phyloP scores from a whole-genome alignment of 805 yeast species.

The Nakazawaea laoshanensis region DNA sequence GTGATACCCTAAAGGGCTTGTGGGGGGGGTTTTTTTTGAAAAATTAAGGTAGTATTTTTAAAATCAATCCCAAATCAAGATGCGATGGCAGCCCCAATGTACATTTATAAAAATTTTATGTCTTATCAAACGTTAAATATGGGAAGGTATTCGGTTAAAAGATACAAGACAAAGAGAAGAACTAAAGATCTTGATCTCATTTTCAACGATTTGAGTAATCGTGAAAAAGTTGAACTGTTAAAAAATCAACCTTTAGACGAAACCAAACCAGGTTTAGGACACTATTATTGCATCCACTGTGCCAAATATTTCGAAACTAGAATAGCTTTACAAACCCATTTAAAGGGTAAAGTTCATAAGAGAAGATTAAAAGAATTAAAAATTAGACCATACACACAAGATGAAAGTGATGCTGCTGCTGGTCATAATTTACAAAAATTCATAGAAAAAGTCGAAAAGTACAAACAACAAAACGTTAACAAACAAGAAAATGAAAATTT shows the following conservation, averaged over 20 bases:
- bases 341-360: constrained; percentile 72
- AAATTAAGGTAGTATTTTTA: no score
- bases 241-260: constrained; percentile 85
- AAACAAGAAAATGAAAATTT: constrained; percentile 29
- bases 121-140: no score
- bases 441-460: constrained; percentile 52
- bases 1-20: no score
- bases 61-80: no score
- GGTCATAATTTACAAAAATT: constrained; percentile 70
- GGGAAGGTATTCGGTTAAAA: constrained; percentile 83
- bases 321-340: constrained; percentile 62
- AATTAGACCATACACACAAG: constrained; percentile 75
- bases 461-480: constrained; percentile 40
- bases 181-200: constrained; percentile 79
- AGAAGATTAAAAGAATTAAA: constrained; percentile 73
- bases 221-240: constrained; percentile 53
- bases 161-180: constrained; percentile 87
- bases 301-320: constrained; percentile 85
- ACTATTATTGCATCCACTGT: constrained; percentile 89
- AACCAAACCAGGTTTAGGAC: constrained; percentile 89
- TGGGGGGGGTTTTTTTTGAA: no score
- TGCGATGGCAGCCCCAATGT: no score
- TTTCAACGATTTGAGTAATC: constrained; percentile 60
- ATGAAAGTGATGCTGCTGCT: constrained; percentile 87
- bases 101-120: no score